Evolutionary conservation across 2,329 filamentous ascomycete genomes (phyloP).

Genomic region (Chalara sp.): DNA sequence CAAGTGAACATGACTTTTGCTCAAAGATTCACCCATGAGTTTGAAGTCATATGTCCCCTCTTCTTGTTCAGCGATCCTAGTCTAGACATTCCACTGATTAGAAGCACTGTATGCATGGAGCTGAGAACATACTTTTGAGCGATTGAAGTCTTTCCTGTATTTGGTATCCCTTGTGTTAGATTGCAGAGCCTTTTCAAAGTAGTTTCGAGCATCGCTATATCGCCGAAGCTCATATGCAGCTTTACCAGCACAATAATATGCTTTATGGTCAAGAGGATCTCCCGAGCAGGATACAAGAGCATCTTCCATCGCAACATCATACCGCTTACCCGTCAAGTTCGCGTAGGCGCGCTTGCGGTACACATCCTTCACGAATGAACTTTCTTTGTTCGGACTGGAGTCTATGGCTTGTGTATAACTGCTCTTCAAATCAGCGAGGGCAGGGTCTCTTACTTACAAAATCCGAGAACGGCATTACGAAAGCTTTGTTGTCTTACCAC

Average conservation of each 20-base stretch:
- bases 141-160: slow-evolving; percentile 6
- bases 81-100: too few relatives aligned
- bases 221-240: slow-evolving; percentile 9
- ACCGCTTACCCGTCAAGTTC: slow-evolving; percentile 9
- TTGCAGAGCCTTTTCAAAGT: slow-evolving; percentile 7
- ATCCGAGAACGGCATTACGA: too few relatives aligned
- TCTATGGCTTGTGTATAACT: too few relatives aligned
- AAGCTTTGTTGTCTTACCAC: slow-evolving; percentile 3
- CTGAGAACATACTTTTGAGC: neutral
- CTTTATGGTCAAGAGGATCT: slow-evolving; percentile 6
- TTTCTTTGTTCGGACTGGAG: too few relatives aligned
- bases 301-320: slow-evolving; percentile 8
- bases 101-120: too few relatives aligned
- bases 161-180: slow-evolving; percentile 5
- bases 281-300: slow-evolving; percentile 8
- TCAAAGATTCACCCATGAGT: slow-evolving; percentile 2
- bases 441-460: too few relatives aligned
- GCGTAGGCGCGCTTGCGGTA: slow-evolving; percentile 12
- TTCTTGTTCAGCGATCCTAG: slow-evolving; percentile 5
- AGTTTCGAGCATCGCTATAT: slow-evolving; percentile 7
- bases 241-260: slow-evolving; percentile 10
- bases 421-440: too few relatives aligned
- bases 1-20: slow-evolving; percentile 1
- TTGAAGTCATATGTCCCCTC: slow-evolving; percentile 10
- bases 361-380: neutral